Evolutionary conservation across 169 alveolate genomes (phyloP), one percentile per base, ranked within the genome.

Genomic region (Plasmodium malariae): DNA sequence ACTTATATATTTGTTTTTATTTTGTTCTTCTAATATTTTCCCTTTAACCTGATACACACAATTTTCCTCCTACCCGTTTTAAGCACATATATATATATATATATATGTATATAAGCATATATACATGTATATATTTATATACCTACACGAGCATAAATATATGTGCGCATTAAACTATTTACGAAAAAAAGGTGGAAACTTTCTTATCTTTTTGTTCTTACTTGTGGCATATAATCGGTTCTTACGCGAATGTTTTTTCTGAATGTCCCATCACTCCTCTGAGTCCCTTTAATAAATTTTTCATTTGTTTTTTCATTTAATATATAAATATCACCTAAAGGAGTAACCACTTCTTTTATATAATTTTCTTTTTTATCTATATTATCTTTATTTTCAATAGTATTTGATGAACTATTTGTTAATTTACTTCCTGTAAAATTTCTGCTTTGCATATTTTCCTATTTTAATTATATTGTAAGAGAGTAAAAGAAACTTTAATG

Each of bases 171-270:
- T n/a, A 65, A 65, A n/a, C 0, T 24, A 43, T 24, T 43, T 48
- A 26, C 6, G 17, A 68, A 63, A 63, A 12, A 32, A 63, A 9
- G 24, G 2, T 2, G 32, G 48, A 26, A 32, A 32, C 12, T 26
- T 30, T 36, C n/a, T 36, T 21, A 12, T 9, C 3, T 3, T 34
- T 26, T 12, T 24, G 1, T 19, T 45, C 72, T 48, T 70, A 94
- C 96, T 92, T 74, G 95, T 2, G 95, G 96, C 87, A 91, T 88
- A 34, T 94, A 94, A 48, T 94, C 96, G 3, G 96, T 92, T 32
- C 93, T 86, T 0, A 94, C 94, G 40, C 92, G 91, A 48, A 94
- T 94, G 26, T 76, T 92, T 59, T 83, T 87, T 17, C 96, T 91
- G 43, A 63, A 83, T 24, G 93, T 88, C n/a, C 96, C 96, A 87